Conservation (phyloP, 148 eudicot species). For the Cornus florida region DNA sequence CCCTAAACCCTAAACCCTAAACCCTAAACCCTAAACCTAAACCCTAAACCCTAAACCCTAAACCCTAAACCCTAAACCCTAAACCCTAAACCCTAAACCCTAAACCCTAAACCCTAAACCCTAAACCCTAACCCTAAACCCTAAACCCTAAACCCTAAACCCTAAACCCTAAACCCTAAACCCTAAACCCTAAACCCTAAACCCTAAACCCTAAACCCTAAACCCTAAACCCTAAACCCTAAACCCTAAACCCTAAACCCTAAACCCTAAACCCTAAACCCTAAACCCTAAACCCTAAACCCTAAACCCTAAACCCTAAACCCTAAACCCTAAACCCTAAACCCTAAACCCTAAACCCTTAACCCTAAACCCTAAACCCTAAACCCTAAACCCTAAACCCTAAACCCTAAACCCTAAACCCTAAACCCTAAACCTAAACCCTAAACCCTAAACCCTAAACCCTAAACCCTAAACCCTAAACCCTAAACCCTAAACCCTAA, state of each 20-base stretch:
- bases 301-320: slow-evolving; percentile 11
- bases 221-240: slow-evolving; percentile 9
- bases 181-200: slow-evolving; percentile 7
- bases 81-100: slow-evolving; percentile 14
- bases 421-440: not conserved
- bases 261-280: slow-evolving; percentile 12
- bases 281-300: slow-evolving; percentile 12
- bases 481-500: not conserved
- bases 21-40: slow-evolving; percentile 6
- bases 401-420: not conserved
- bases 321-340: slow-evolving; percentile 2
- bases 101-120: slow-evolving; percentile 8
- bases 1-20: not conserved
- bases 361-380: not conserved
- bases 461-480: not conserved
- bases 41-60: slow-evolving; percentile 18
- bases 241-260: slow-evolving; percentile 11
- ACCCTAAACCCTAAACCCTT: slow-evolving; percentile 2
- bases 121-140: not conserved
- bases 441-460: not conserved
- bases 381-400: slow-evolving; percentile 3
- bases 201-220: not conserved
- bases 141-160: not conserved
- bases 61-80: slow-evolving; percentile 15
- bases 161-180: slow-evolving; percentile 9